These are phyloP conservation scores for Aspergillus flavus DNA, from an alignment of 2,329 filamentous ascomycete genomes.

Conservation along the genomic window DNA sequence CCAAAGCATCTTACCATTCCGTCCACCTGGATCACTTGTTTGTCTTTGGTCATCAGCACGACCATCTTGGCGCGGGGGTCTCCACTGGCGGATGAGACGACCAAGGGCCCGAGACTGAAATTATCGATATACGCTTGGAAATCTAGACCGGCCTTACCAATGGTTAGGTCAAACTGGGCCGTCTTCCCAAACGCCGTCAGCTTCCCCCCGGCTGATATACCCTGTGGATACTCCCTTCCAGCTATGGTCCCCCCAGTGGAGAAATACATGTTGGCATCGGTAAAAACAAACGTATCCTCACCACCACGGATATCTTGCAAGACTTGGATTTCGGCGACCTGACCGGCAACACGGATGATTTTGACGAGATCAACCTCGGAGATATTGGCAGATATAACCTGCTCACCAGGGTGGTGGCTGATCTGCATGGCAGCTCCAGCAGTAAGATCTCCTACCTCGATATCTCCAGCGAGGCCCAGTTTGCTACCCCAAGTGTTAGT, in stretches of 20 bases:
- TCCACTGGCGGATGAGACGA: not conserved
- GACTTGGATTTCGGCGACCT: not conserved
- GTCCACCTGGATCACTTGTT: not conserved
- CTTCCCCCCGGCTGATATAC: slow-evolving; percentile 1
- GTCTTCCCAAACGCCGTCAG: slow-evolving; percentile 2
- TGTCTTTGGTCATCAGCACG: not conserved
- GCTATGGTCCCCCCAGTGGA: not conserved
- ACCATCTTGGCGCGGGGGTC: not conserved
- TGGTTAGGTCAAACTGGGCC: not conserved
- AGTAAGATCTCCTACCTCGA: not conserved
- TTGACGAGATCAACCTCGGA: not conserved
- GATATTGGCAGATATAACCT: not conserved
- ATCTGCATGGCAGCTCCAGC: not conserved
- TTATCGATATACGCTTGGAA: not conserved
- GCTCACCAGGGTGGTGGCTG: not conserved
- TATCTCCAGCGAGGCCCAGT: not conserved
- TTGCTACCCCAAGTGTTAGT: not conserved
- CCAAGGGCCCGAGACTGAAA: not conserved
- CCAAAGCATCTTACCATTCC: not conserved
- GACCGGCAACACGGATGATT: not conserved
- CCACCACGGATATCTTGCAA: not conserved
- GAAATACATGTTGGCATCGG: not conserved
- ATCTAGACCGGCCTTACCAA: not conserved
- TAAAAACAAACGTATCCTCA: not conserved
- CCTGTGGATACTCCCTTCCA: not conserved